Evolutionary conservation across 2,329 filamentous ascomycete species (phyloP).

Genomic region (Cladosporium sp.): DNA sequence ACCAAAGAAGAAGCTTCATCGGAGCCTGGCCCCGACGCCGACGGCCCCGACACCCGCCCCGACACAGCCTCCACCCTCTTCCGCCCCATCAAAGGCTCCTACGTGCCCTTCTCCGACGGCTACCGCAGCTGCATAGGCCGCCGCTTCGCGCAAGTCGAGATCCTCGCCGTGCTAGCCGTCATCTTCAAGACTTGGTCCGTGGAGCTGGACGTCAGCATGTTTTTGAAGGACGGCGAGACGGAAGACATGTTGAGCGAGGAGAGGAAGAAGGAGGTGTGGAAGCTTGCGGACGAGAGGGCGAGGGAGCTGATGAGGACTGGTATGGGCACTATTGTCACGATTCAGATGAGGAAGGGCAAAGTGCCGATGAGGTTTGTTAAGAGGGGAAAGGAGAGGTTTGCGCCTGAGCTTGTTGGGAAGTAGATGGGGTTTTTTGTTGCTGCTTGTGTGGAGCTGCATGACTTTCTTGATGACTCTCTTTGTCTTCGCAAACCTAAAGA

Average conservation of each 20-base stretch:
- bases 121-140: constrained; percentile 53
- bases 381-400: constrained; percentile 60
- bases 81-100: constrained; percentile 50
- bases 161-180: constrained; percentile 50
- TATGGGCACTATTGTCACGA: constrained; percentile 62
- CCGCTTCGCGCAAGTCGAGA: constrained; percentile 54
- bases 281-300: constrained; percentile 55
- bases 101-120: constrained; percentile 54
- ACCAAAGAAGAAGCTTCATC: constrained; percentile 33
- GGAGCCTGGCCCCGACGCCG: constrained; percentile 37
- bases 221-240: constrained; percentile 39
- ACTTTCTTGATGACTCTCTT: too few species aligned
- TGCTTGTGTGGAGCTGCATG: neutral
- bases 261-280: constrained; percentile 56
- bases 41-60: constrained; percentile 52
- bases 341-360: constrained; percentile 62
- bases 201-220: constrained; percentile 61
- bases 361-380: constrained; percentile 66
- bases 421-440: neutral
- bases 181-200: constrained; percentile 58
- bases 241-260: constrained; percentile 38
- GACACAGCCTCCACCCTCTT: constrained; percentile 62
- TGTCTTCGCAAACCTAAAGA: too few species aligned
- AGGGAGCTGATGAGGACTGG: constrained; percentile 50
- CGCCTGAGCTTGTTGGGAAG: neutral